Conservation (phyloP, 345 rosid genomes). For the Pugionium cornutum region DNA sequence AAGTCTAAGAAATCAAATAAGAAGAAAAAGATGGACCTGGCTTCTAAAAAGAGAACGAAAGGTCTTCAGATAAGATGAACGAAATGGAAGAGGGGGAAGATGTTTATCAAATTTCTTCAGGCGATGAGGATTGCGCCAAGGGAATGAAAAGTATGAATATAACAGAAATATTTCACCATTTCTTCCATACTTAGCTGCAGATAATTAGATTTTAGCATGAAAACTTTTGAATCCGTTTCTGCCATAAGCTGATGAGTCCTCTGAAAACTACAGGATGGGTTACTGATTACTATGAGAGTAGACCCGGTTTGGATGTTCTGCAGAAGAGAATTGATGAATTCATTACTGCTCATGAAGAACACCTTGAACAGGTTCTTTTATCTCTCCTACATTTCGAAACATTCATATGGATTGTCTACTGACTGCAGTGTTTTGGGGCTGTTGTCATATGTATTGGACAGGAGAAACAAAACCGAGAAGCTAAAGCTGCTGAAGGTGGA, state of each 20-base stretch:
- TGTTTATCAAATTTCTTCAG: slow-evolving; percentile 67
- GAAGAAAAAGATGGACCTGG: slow-evolving; percentile 32
- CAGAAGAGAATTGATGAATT: slow-evolving; percentile 85
- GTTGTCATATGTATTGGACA: slow-evolving; percentile 33
- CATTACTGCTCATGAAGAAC: slow-evolving; percentile 65
- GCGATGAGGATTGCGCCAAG: slow-evolving; percentile 63
- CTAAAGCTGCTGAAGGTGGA: slow-evolving; percentile 86
- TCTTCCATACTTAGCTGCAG: slow-evolving; percentile 14
- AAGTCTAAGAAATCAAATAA: slow-evolving; percentile 37
- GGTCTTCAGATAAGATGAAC: slow-evolving; percentile 28
- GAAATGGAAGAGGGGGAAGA: slow-evolving; percentile 41
- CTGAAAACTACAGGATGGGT: slow-evolving; percentile 68
- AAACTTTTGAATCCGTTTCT: slow-evolving; percentile 8
- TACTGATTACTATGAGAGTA: slow-evolving; percentile 62
- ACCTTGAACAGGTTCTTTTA: slow-evolving; percentile 65
- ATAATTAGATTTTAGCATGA: neutral
- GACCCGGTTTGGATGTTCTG: slow-evolving; percentile 72
- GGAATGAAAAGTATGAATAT: slow-evolving; percentile 75
- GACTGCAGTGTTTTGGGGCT: neutral
- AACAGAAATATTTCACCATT: neutral
- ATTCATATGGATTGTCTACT: neutral
- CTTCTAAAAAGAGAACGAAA: slow-evolving; percentile 21
- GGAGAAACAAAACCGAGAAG: slow-evolving; percentile 82
- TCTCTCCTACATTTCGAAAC: slow-evolving; percentile 7
- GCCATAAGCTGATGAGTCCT: slow-evolving; percentile 5